phyloP scores from a whole-genome alignment of 202 grass and related monocot genomes.

The Zoysia matrella region DNA sequence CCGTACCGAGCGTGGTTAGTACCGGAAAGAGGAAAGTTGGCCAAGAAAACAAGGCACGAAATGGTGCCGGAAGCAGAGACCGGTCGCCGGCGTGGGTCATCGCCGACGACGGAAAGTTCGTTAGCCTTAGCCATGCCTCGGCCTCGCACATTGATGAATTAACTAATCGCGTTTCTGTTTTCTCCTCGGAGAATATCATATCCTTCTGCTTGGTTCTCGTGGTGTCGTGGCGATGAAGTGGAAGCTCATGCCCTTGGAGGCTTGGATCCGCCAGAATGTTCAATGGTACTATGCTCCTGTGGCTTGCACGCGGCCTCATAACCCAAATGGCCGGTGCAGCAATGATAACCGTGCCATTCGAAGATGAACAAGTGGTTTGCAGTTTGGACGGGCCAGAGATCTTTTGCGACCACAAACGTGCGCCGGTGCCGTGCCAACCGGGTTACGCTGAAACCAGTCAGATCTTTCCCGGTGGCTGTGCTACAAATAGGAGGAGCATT shows the following conservation, averaged over 20 bases:
- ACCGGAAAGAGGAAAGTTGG: too few relatives aligned
- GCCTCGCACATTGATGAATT: too few relatives aligned
- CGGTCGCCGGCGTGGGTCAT: neutral
- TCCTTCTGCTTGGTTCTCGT: neutral
- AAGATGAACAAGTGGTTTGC: neutral
- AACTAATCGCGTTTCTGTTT: neutral
- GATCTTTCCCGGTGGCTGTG: neutral
- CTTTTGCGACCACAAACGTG: too few relatives aligned
- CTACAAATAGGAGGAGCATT: too few relatives aligned
- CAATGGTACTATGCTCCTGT: neutral
- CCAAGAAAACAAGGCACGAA: too few relatives aligned
- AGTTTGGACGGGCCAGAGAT: neutral
- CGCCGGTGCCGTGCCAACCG: too few relatives aligned
- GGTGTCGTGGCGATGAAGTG: neutral
- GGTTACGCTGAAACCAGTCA: neutral
- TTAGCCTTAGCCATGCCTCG: neutral
- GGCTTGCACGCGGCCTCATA: neutral
- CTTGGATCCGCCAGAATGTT: neutral
- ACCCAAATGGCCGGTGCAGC: neutral
- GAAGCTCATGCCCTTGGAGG: neutral
- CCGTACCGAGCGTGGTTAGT: too few relatives aligned
- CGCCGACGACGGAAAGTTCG: too few relatives aligned
- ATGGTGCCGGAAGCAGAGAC: too few relatives aligned
- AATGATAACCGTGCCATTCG: neutral
- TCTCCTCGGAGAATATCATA: neutral